These are phyloP conservation scores for Sclerotinia sclerotiorum DNA, from an alignment of 2,329 filamentous ascomycete species.

Conservation along the genomic window DNA sequence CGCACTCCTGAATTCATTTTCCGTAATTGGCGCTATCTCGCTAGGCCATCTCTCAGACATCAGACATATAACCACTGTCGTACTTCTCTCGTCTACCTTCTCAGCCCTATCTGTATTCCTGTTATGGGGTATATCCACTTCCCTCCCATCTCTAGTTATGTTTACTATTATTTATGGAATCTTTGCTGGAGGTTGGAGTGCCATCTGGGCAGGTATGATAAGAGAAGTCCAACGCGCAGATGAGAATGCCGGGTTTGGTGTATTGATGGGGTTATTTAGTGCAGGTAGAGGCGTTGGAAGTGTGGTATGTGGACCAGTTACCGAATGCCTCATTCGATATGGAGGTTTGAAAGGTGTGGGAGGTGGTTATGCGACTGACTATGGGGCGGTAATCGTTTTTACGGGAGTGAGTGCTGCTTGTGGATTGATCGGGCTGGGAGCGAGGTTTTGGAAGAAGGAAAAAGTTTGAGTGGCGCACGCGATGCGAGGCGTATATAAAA, in stretches of 20 bases:
- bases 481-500: not conserved
- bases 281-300: slow-evolving; percentile 63
- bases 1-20: slow-evolving; percentile 49
- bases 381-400: slow-evolving; percentile 54
- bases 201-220: slow-evolving; percentile 47
- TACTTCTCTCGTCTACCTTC: slow-evolving; percentile 50
- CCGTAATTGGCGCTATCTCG: slow-evolving; percentile 47
- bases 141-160: slow-evolving; percentile 46
- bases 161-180: slow-evolving; percentile 57
- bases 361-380: slow-evolving; percentile 50
- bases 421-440: slow-evolving; percentile 36
- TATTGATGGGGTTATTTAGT: slow-evolving; percentile 50
- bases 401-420: slow-evolving; percentile 53
- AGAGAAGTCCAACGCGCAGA: slow-evolving; percentile 27
- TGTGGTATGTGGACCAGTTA: slow-evolving; percentile 56
- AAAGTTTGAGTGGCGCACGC: not conserved
- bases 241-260: slow-evolving; percentile 34
- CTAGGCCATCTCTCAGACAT: slow-evolving; percentile 46
- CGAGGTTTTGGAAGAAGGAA: slow-evolving; percentile 13
- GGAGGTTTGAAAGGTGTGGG: slow-evolving; percentile 45
- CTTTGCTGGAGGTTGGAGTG: slow-evolving; percentile 56
- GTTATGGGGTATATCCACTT: slow-evolving; percentile 54
- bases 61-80: slow-evolving; percentile 46
- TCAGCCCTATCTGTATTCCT: slow-evolving; percentile 52
- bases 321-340: slow-evolving; percentile 50